These are phyloP conservation scores for Syncephalastrum contaminatum DNA, from an alignment of 371 early-diverging fungal species.

Conservation along the genomic window DNA sequence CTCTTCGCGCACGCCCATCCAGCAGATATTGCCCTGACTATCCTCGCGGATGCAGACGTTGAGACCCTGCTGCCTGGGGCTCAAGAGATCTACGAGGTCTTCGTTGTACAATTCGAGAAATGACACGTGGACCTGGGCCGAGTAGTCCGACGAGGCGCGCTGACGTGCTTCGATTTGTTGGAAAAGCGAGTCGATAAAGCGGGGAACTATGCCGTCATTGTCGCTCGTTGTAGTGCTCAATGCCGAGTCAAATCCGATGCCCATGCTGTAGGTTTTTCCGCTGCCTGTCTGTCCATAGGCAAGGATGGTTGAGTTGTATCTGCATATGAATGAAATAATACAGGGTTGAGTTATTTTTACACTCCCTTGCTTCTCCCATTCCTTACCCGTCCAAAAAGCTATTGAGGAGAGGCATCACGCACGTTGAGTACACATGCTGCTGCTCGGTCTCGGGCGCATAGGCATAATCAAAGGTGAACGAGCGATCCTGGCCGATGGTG, in stretches of 20 bases:
- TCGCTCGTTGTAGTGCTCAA: slow-evolving; percentile 10
- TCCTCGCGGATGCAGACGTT: slow-evolving; percentile 83
- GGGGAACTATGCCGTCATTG: slow-evolving; percentile 80
- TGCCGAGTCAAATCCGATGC: slow-evolving; percentile 41
- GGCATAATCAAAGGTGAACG: slow-evolving; percentile 88
- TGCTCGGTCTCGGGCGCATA: slow-evolving; percentile 77
- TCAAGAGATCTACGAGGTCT: slow-evolving; percentile 82
- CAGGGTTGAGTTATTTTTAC: neutral
- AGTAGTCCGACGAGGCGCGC: slow-evolving; percentile 84
- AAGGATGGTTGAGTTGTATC: slow-evolving; percentile 84
- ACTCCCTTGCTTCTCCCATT: neutral
- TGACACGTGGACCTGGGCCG: slow-evolving; percentile 52
- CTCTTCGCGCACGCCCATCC: slow-evolving; percentile 87
- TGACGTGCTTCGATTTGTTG: slow-evolving; percentile 32
- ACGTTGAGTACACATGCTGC: slow-evolving; percentile 64
- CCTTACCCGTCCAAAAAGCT: slow-evolving; percentile 86
- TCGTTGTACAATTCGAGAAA: slow-evolving; percentile 98
- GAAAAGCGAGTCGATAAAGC: slow-evolving; percentile 75
- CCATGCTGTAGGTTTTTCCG: slow-evolving; percentile 61
- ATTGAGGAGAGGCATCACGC: slow-evolving; percentile 71
- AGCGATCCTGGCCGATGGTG: slow-evolving; percentile 56
- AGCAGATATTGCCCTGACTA: slow-evolving; percentile 82
- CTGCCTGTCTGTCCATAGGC: slow-evolving; percentile 63
- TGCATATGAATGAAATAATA: slow-evolving; percentile 4
- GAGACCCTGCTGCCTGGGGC: slow-evolving; percentile 24